Conservation (phyloP, 306 rosid genomes). For the Astragalus glycyphyllos region DNA sequence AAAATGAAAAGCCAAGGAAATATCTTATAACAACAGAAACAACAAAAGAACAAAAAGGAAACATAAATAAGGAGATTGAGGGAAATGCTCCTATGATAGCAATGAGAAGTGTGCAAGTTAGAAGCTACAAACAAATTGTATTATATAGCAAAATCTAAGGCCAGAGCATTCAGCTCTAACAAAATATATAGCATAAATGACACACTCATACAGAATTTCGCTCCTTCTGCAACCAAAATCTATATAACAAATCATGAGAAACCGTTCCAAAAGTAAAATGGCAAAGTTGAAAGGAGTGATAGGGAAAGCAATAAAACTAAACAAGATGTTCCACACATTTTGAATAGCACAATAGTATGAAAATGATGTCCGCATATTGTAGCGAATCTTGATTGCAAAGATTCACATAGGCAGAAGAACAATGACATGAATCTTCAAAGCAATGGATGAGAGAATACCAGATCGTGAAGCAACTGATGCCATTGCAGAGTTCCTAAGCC, state of each 20-base stretch:
- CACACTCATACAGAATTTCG: slow-evolving; percentile 23
- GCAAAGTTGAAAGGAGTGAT: background rate
- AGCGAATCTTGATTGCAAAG: background rate
- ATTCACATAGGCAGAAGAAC: no score
- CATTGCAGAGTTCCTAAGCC: slow-evolving; percentile 60
- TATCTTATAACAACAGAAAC: background rate
- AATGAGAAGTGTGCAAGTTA: background rate
- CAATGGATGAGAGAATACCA: slow-evolving; percentile 49
- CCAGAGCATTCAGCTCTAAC: no score
- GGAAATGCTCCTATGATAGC: background rate
- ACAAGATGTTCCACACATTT: slow-evolving; percentile 17
- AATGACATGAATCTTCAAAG: background rate
- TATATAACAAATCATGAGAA: slow-evolving; percentile 7
- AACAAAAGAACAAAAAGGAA: no score
- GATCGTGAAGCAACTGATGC: slow-evolving; percentile 61
- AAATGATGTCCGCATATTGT: background rate
- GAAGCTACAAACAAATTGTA: background rate
- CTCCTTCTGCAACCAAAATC: slow-evolving; percentile 3
- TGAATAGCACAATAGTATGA: background rate
- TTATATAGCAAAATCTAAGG: background rate
- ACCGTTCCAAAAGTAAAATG: slow-evolving; percentile 2
- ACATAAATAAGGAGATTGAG: background rate
- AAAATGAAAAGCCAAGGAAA: background rate
- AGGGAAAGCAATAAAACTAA: slow-evolving; percentile 4
- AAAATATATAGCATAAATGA: slow-evolving; percentile 1